Base-by-base conservation (phyloP, 345 rosid genomes). In the Cardamine resedifolia region DNA sequence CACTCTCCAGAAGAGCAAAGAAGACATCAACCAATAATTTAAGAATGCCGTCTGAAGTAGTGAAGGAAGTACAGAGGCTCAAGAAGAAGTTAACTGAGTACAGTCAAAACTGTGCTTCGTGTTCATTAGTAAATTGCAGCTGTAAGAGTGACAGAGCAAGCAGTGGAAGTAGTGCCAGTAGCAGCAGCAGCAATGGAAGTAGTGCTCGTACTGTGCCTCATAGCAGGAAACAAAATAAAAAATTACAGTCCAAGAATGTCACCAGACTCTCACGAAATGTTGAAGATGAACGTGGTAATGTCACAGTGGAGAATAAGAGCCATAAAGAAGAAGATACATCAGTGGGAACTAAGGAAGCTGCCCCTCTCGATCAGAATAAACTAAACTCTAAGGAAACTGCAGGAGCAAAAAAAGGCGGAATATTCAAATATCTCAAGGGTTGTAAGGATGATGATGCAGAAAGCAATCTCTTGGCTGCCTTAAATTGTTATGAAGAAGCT, bases 111-210 rank as follows among this genome's bases (percentile, higher is more conserved):
- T 94, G 98, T 78, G 80, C 78, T 39, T 83, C 90, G 11, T 94
- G 98, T 79, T 94, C 93, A 55, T 80, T 94, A 78, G 89, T 88
- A 44, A 91, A 94, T 50, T 94, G 98, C 81, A 88, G 98, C 81
- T 91, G 98, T 79, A 88, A 81, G 78, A 84, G 88, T 80, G 98
- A 89, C 74, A 83, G 97, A 78, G 97, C 84, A 30, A 94, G 95
- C 86, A 94, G 98, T 64, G 96, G 97, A 58, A 89, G 79, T 79
- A 91, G 91, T 30, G 98, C 97, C 39, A 94, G 97, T 75, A 86
- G 98, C 70, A 92, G 97, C 68, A 87, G 93, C 68, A 76, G 79
- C 78, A 83, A 82, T 71, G 83, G 80, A 75, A 84, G 84, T 62
- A 79, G 79, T 75, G 60, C 49, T 18, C 78, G 55, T 56, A 36